phyloP scores from a whole-genome alignment of 176 grass and related monocot genomes.

The Phragmites australis region DNA sequence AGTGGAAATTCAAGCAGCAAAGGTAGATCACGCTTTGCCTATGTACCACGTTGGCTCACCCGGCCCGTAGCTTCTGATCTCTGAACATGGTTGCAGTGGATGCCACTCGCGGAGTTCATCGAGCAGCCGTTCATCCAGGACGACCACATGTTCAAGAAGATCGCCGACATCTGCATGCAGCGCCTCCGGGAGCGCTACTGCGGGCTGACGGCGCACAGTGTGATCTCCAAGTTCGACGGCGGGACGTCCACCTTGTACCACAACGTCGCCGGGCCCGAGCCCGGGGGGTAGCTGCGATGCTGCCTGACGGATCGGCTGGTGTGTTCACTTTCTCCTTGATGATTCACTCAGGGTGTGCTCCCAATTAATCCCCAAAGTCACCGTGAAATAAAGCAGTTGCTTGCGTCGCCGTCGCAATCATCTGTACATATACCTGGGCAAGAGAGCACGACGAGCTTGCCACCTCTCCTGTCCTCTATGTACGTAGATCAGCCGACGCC shows the following conservation, averaged over 20 bases:
- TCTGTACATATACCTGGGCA: too few relatives aligned
- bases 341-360: neutral
- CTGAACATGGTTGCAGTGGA: constrained; percentile 47
- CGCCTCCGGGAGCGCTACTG: constrained; percentile 57
- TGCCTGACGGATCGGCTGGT: neutral
- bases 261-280: constrained; percentile 41
- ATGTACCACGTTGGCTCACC: neutral
- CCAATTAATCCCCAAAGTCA: too few relatives aligned
- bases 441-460: too few relatives aligned
- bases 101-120: constrained; percentile 58
- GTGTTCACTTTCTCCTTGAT: neutral
- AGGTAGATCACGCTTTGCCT: constrained; percentile 41
- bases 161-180: constrained; percentile 61
- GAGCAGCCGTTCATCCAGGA: constrained; percentile 62
- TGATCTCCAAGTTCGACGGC: constrained; percentile 70
- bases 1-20: constrained; percentile 63
- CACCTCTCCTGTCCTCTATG: too few relatives aligned
- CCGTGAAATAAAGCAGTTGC: too few relatives aligned
- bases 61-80: neutral
- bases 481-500: too few relatives aligned
- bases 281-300: constrained; percentile 19
- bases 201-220: constrained; percentile 56
- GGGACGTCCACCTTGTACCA: constrained; percentile 64
- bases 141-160: constrained; percentile 66
- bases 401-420: too few relatives aligned